Evolutionary conservation across 116 monocot genomes (phyloP).

Genomic region (Trichopus zeylanicus): DNA sequence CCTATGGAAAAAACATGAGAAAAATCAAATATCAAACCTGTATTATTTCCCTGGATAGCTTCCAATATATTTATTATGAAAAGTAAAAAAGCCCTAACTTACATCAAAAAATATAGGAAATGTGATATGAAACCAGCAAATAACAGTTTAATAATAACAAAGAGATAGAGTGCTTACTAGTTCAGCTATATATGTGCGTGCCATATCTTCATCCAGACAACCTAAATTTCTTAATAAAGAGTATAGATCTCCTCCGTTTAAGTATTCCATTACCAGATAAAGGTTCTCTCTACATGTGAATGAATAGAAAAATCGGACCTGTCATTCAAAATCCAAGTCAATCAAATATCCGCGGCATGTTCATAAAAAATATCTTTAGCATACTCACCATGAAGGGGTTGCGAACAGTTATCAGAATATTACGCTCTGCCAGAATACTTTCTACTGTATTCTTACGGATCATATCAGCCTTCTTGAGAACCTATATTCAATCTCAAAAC

Average conservation of each 20-base stretch:
- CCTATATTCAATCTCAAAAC: conserved; percentile 28
- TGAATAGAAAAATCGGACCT: conserved; percentile 99
- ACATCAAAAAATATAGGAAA: too few species aligned
- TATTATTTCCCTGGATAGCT: too few species aligned
- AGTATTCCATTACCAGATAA: conserved; percentile 96
- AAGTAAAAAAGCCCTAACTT: too few species aligned
- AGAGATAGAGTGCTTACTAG: conserved; percentile 63
- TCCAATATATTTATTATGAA: too few species aligned
- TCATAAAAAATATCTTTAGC: background rate
- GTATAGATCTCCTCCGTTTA: conserved; percentile 97
- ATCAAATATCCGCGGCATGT: background rate
- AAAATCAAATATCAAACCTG: background rate
- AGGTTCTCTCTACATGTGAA: conserved; percentile 99
- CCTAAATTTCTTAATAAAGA: conserved; percentile 92
- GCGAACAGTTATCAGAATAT: conserved; percentile 89
- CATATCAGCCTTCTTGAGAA: conserved; percentile 94
- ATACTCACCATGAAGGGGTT: conserved; percentile 98
- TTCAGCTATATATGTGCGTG: conserved; percentile 88
- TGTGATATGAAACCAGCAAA: too few species aligned
- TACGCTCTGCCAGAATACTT: conserved; percentile 93
- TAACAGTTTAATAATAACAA: background rate
- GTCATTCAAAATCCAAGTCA: conserved; percentile 18
- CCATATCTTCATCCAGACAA: conserved; percentile 93
- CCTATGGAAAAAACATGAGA: background rate
- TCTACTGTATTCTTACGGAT: conserved; percentile 98